These are phyloP conservation scores for Desmodesmus armatus DNA, from an alignment of 139 green algal species.

Conservation along the genomic window DNA sequence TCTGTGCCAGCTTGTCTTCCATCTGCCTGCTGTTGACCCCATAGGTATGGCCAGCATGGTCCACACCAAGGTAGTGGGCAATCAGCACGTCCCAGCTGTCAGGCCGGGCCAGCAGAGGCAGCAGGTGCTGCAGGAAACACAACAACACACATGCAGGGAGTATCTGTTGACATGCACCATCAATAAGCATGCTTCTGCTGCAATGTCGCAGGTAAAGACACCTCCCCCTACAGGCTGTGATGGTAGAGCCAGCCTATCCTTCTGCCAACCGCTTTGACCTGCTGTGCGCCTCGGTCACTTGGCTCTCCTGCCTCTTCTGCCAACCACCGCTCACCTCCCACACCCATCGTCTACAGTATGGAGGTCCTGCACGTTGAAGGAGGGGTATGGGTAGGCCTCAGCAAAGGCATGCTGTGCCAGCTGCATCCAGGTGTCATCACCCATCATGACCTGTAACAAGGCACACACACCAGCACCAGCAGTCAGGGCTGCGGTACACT, in stretches of 20 bases:
- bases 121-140: conserved; percentile 40
- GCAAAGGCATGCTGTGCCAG: conserved; percentile 79
- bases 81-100: conserved; percentile 91
- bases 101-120: conserved; percentile 13
- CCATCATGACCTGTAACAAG: conserved; percentile 68
- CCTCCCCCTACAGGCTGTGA: too few species aligned
- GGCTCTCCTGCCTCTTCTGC: too few species aligned
- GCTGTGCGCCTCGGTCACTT: too few species aligned
- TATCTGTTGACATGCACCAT: too few species aligned
- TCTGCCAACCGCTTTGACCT: too few species aligned
- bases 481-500: too few species aligned
- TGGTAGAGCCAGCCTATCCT: too few species aligned
- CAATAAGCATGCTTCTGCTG: too few species aligned
- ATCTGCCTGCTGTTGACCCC: conserved; percentile 79
- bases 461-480: neutral
- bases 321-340: conserved; percentile 69
- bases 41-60: conserved; percentile 94
- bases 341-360: conserved; percentile 96
- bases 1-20: conserved; percentile 87
- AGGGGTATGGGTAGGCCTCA: conserved; percentile 82
- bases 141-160: neutral
- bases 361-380: conserved; percentile 95
- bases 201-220: too few species aligned
- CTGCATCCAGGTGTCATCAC: conserved; percentile 95
- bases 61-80: conserved; percentile 94